phyloP scores from a whole-genome alignment of 116 monocot species.

The Iris pallida region DNA sequence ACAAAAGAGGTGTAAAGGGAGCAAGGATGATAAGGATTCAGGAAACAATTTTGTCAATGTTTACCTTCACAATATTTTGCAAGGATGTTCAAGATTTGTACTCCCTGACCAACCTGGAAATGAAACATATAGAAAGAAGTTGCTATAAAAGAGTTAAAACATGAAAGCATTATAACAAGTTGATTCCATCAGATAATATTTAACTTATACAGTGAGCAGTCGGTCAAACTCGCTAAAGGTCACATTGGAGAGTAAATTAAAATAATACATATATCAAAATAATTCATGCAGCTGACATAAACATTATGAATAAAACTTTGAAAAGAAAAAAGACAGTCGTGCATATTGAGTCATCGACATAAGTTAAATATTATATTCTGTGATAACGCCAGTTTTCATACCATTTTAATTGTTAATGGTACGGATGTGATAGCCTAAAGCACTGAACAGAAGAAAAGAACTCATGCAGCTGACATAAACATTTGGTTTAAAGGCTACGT shows the following conservation, averaged over 20 bases:
- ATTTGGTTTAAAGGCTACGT: no score
- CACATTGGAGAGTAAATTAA: conserved; percentile 3
- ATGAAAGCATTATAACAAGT: background rate
- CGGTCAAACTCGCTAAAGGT: background rate
- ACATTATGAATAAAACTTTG: no score
- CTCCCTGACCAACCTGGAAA: conserved; percentile 81
- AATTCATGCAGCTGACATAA: background rate
- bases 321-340: no score
- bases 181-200: background rate
- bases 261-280: background rate
- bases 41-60: background rate
- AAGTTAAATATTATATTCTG: no score
- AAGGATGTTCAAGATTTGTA: conserved; percentile 87
- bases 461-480: no score
- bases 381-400: no score
- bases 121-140: conserved; percentile 2
- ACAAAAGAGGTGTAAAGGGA: background rate
- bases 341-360: no score
- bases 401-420: no score
- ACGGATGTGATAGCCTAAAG: no score
- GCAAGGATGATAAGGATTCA: background rate
- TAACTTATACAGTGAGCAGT: no score
- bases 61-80: conserved; percentile 96
- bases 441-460: no score
- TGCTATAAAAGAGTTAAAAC: background rate